Evolutionary conservation across 495 filamentous ascomycete genomes (phyloP).

Genomic region (Letharia columbiana): DNA sequence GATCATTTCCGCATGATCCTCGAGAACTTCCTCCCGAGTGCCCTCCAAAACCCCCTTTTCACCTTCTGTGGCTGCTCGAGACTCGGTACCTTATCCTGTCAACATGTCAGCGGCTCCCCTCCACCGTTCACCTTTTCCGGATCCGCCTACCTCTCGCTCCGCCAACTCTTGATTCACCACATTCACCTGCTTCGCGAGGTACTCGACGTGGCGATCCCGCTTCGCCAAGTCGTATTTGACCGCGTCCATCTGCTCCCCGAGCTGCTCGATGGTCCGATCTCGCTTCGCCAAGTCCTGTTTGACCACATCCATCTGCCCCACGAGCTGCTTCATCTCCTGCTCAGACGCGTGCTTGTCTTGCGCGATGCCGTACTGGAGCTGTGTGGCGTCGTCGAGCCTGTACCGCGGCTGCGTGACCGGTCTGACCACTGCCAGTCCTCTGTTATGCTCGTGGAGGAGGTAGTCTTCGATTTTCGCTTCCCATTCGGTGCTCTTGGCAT

Average conservation of each 20-base stretch:
- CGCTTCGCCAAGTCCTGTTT: not conserved
- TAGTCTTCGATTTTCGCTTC: not conserved
- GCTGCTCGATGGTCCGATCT: not conserved
- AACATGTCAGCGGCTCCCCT: not conserved
- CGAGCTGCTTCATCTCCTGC: not conserved
- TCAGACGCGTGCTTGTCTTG: not conserved
- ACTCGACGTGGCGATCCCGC: not conserved
- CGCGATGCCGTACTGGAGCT: not conserved
- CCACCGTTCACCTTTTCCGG: not conserved
- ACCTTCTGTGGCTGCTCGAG: not conserved
- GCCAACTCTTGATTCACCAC: not conserved
- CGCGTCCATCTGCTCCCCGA: not conserved
- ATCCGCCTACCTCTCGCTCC: constrained; percentile 3
- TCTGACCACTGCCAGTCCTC: not conserved
- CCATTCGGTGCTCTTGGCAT: not conserved
- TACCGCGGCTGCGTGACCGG: not conserved
- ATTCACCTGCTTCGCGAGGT: not conserved
- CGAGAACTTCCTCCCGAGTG: not conserved
- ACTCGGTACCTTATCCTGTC: not conserved
- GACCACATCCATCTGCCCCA: not conserved
- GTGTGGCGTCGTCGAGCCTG: not conserved
- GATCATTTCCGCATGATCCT: not conserved
- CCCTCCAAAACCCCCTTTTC: not conserved
- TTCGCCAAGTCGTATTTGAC: not conserved
- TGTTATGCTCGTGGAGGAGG: not conserved